phyloP scores from a whole-genome alignment of 179 eudicot species.

The Actinidia arguta region DNA sequence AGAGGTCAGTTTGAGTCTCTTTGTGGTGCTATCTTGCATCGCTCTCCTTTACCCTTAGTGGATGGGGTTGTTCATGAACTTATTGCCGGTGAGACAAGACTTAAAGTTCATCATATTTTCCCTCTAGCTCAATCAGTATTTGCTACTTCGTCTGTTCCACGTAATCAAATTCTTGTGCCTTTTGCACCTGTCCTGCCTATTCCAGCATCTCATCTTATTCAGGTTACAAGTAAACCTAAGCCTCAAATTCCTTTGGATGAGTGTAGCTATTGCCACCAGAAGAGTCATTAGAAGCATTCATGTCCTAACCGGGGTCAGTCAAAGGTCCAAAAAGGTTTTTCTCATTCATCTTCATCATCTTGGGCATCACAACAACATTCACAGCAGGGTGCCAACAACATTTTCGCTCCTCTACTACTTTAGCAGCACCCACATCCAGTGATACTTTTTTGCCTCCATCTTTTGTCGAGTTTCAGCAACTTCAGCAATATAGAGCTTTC shows the following conservation, averaged over 20 bases:
- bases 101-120: neutral
- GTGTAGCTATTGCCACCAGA: neutral
- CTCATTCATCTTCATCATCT: neutral
- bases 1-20: neutral
- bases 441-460: neutral
- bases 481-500: neutral
- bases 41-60: neutral
- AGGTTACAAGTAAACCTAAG: neutral
- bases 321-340: neutral
- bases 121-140: neutral
- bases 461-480: neutral
- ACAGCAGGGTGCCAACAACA: too few relatives aligned
- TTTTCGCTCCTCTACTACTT: neutral
- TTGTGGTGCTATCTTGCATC: neutral
- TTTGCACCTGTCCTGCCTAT: neutral
- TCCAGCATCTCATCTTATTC: neutral
- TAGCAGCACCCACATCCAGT: neutral
- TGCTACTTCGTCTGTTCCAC: neutral
- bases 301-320: neutral
- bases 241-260: too few relatives aligned
- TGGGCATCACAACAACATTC: neutral
- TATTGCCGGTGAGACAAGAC: neutral
- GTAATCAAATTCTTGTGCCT: neutral
- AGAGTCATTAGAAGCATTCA: neutral
- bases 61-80: neutral